Evolutionary conservation across 2,329 filamentous ascomycete genomes (phyloP), one percentile per base, ranked within the genome.

Genomic region (Zarea fungicola): DNA sequence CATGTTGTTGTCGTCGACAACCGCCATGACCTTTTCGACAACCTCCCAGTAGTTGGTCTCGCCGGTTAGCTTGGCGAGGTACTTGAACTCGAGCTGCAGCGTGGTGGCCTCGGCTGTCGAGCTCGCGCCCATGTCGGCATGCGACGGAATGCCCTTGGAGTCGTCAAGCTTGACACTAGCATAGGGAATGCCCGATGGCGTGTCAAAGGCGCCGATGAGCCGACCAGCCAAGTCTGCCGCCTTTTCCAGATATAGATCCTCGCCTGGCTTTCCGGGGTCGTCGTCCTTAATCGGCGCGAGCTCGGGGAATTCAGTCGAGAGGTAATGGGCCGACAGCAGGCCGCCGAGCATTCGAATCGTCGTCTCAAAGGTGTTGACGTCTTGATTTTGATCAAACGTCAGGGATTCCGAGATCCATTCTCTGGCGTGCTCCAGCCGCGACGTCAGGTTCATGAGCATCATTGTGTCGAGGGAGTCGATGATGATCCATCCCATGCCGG

Each of bases 271-370:
- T 21, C 87, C 87, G 18, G 78, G 74, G 57, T 90, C 85, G 53
- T 90, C 84, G 18, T 88, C 84, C 6, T 71, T 61, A 49, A 90
- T 74, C 0, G 89, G 83, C 11, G 90, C 90, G 56, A 96, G 75
- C n/a, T 85, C 69, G 0, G 90, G 89, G 57, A 85, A 92, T 48
- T 81, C 78, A 21, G 81, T 93, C 19, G 90, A 92, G n/a, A 99
- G 76, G 66, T 97, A 97, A 65, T 99, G 90, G 9, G 93, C 93
- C 2, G 91, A 91, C 28, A 99, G 75, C 35, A 99, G 74, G 10
- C 93, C 93, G 14, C 93, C 93, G 42, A 99, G 75, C 91, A 97
- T 97, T 45, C 93, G 87, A 59, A 97, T 97, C 0, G 92, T 97
- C 7, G 92, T 97, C 71, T 99, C 93, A 59, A 97, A 99, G 0